Evolutionary conservation across 2,329 filamentous ascomycete species (phyloP).

Genomic region (Trichophyton equinum): DNA sequence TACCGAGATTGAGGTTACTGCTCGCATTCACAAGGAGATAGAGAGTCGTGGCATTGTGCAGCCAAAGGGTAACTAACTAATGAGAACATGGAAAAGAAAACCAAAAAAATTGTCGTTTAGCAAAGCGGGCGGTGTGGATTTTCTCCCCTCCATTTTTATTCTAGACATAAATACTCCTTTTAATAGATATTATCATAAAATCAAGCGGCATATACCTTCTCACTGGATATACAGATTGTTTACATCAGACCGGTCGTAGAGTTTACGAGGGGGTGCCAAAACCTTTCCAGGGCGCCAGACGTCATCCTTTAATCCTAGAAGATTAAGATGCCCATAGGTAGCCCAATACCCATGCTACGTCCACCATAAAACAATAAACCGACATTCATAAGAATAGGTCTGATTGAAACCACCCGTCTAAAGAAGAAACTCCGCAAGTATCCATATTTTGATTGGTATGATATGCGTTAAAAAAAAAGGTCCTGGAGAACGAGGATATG

Average conservation of each 20-base stretch:
- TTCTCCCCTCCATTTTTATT: constrained; percentile 3
- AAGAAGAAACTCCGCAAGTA: constrained; percentile 1
- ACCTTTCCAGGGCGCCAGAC: too few relatives aligned
- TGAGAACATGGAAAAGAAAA: background rate
- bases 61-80: constrained; percentile 14
- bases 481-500: background rate
- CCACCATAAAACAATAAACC: background rate
- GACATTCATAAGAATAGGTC: background rate
- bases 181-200: background rate
- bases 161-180: background rate
- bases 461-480: constrained; percentile 1
- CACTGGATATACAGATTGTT: background rate
- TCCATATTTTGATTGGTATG: constrained; percentile 3
- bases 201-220: background rate
- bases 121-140: background rate
- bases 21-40: constrained; percentile 39
- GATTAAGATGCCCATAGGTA: background rate
- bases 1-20: constrained; percentile 52
- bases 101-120: background rate
- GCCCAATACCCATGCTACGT: background rate
- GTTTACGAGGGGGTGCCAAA: too few relatives aligned
- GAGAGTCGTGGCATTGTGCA: constrained; percentile 29
- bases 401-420: background rate
- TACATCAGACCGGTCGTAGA: background rate
- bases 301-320: background rate